A percentile compares a stretch with the other conserved stretches of the same genome.
These are phyloP conservation scores for Chaetomiaceae sp. DNA, from an alignment of 2,329 filamentous ascomycete genomes.

Conservation along the genomic window DNA sequence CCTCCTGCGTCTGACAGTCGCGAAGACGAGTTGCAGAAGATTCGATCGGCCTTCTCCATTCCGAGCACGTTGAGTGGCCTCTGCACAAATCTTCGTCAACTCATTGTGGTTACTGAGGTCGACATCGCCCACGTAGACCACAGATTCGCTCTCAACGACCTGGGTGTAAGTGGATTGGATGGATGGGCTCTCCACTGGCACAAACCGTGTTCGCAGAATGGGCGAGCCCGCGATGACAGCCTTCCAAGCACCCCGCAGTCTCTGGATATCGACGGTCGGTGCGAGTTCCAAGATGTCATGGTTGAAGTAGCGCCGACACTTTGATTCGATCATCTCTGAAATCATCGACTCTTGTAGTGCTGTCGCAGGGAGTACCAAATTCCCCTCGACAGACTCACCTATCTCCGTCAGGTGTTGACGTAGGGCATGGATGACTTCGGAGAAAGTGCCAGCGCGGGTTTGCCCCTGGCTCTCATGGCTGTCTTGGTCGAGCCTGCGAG, in stretches of 20 bases:
- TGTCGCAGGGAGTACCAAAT: conserved; percentile 65
- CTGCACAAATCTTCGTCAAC: conserved; percentile 32
- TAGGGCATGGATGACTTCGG: conserved; percentile 27
- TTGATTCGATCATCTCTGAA: conserved; percentile 70
- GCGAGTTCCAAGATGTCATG: conserved; percentile 66
- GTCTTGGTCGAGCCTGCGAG: neutral
- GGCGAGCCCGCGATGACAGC: conserved; percentile 54
- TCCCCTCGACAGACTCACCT: conserved; percentile 37
- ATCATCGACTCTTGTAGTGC: conserved; percentile 84
- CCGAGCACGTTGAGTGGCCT: conserved; percentile 34
- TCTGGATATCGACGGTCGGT: conserved; percentile 45
- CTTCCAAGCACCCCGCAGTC: conserved; percentile 56
- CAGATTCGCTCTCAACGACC: conserved; percentile 32
- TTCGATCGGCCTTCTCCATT: conserved; percentile 30
- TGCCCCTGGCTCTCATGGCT: neutral
- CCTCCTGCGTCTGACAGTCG: conserved; percentile 26
- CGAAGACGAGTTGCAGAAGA: conserved; percentile 46
- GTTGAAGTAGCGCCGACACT: conserved; percentile 75
- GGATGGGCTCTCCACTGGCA: conserved; percentile 55
- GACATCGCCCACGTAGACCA: conserved; percentile 20
- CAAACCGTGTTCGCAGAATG: conserved; percentile 70
- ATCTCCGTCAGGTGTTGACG: conserved; percentile 32
- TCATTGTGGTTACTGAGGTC: conserved; percentile 28
- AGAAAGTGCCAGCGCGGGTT: neutral
- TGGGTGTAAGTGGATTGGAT: conserved; percentile 48